Conservation (phyloP, 2,329 filamentous ascomycete genomes). For the Hypoxylon rubiginosum region DNA sequence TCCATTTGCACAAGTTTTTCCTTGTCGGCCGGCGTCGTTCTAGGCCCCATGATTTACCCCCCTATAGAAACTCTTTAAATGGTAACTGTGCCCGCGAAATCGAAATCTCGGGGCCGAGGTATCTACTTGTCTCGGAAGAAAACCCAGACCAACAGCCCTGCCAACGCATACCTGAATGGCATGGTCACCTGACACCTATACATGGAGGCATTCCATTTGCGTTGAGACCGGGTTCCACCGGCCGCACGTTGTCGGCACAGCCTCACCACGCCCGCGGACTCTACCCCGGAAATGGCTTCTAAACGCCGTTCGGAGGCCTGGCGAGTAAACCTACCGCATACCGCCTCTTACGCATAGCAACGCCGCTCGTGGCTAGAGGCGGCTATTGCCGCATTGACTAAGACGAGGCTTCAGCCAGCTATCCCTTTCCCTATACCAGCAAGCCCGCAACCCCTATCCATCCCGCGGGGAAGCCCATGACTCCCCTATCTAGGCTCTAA, state of each 20-base stretch:
- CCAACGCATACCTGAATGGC: background rate
- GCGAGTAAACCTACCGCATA: background rate
- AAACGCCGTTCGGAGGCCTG: background rate
- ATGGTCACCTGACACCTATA: background rate
- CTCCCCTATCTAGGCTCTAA: no score
- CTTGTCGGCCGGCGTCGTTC: background rate
- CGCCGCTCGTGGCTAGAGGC: background rate
- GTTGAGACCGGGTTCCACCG: conserved; percentile 31
- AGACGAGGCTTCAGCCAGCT: background rate
- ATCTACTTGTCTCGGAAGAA: background rate
- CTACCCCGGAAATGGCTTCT: background rate
- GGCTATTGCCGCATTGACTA: background rate
- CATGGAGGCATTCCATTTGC: background rate
- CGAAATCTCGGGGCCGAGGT: background rate
- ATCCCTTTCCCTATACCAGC: no score
- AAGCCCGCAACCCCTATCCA: no score
- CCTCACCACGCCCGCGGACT: conserved; percentile 5
- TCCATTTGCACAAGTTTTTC: conserved; percentile 14
- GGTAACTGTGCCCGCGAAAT: background rate
- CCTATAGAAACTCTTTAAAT: background rate
- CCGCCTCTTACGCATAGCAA: background rate
- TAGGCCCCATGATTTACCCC: background rate
- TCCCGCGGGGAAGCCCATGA: no score
- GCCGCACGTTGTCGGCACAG: conserved; percentile 7
- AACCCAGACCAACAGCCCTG: background rate